Evolutionary conservation across 2,329 filamentous ascomycete species (phyloP).

Genomic region (Orbilia quercus): DNA sequence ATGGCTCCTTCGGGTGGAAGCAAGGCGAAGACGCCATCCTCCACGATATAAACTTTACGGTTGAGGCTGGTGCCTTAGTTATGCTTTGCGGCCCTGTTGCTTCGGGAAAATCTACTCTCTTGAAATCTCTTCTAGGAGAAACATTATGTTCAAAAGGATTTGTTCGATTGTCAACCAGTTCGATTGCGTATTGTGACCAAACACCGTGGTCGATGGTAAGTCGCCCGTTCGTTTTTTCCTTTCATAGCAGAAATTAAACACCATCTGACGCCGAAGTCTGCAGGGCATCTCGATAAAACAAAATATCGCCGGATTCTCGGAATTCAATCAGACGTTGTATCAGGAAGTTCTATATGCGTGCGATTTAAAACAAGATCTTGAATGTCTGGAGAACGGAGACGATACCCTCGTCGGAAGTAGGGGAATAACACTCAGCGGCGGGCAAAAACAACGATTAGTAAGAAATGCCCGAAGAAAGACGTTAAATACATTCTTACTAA

Average conservation of each 20-base stretch:
- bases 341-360: constrained; percentile 62
- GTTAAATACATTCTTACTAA: not conserved
- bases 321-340: constrained; percentile 61
- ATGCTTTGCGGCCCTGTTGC: constrained; percentile 65
- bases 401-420: constrained; percentile 65
- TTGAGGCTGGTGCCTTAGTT: constrained; percentile 60
- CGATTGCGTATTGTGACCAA: constrained; percentile 64
- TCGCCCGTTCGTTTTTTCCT: not conserved
- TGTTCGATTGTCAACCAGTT: constrained; percentile 60
- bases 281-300: constrained; percentile 62
- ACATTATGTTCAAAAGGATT: constrained; percentile 59
- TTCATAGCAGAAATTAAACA: not conserved
- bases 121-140: constrained; percentile 64
- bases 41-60: constrained; percentile 58
- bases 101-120: constrained; percentile 65
- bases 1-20: constrained; percentile 44
- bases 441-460: constrained; percentile 65
- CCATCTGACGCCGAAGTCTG: not conserved
- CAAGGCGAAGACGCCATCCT: constrained; percentile 56
- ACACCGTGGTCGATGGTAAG: constrained; percentile 61
- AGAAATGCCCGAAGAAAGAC: not conserved
- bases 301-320: constrained; percentile 63
- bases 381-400: constrained; percentile 63
- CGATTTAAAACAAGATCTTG: constrained; percentile 62
- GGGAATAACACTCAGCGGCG: constrained; percentile 66